Base-by-base conservation (phyloP, 495 filamentous ascomycete genomes). In the Podospora pseudoanserina region DNA sequence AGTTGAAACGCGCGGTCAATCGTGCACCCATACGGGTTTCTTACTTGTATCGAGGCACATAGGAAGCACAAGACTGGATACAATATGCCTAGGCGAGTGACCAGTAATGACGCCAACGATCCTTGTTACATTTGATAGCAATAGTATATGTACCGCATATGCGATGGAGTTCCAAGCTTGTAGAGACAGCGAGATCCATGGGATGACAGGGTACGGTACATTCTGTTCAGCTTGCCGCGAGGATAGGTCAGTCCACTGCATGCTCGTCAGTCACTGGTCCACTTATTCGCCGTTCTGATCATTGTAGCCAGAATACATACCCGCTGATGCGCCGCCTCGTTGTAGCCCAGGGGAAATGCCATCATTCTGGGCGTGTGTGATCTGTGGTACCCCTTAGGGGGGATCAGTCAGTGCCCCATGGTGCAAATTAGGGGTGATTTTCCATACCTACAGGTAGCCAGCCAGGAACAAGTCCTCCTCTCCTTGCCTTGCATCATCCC, bases 261-360 rank as follows among this genome's bases (percentile, higher is more conserved):
- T 49, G 39, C 39, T 49, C 39, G 39, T 49, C 39, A 5, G 55
- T 20, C 4, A 16, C 67, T 68, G 32, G 63, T 57, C 11, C 63
- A 49, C 39, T 49, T 13, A 39, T 28, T 7, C 30, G 63, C 26
- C 20, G 32, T 2, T 26, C 1, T n/a, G 1, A 16, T 23, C 7
- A 23, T 23, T 18, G 44, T 20, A 60, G 16, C 63, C 18, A 7
- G 7, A 60, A 62, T 57, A 82, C 89, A 32, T 81, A 93, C 92
- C 94, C 95, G 98, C 85, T 99, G 95, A 65, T 82, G 87, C 67
- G 95, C 91, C 15, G 91, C 94, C 63, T 96, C 94, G 72, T 93
- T 93, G 80, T 96, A 96, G 23, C 93, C 90, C 23, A 99, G 80
- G 3, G 92, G 72, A 98, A 97, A 76, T 85, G 34, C 54, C 30